Evolutionary conservation across 2,329 filamentous ascomycete genomes (phyloP), one percentile per base, ranked within the genome.

Genomic region (Apiospora pterosperma): DNA sequence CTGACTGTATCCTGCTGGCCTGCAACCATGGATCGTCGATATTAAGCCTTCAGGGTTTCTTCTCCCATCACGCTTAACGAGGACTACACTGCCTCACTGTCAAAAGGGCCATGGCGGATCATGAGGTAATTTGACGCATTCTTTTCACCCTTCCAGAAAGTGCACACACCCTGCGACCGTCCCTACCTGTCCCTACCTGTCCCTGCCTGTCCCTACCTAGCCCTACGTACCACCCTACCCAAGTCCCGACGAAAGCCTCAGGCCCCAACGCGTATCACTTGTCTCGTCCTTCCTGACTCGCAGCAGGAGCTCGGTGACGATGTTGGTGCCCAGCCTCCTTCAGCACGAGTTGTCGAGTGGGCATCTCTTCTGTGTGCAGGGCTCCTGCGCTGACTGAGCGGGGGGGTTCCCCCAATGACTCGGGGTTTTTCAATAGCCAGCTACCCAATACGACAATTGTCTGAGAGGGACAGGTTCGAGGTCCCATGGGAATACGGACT

Each of bases 21-120:
- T 55, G 48, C 48, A 55, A 55, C 48, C 48, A 55, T 34, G 48
- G 48, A 55, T 55, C 48, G 48, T 31, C 48, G 25, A n/a, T 55
- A 55, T 55, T 55, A 55, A 34, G 48, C 48, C 48, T 55, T 34
- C 48, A 55, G 48, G 48, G 48, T 34, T 34, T 34, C 16, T 55
- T 55, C 34, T 55, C 28, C 48, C 48, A 34, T n/a, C 28, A 12
- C 16, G 48, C 28, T 55, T 31, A 19, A 34, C n/a, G 41, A 42
- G 23, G 41, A n/a, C 21, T 48, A 48, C 42, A 8, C 42, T 48
- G 25, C 21, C 41, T 25, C 7, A n/a, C 10, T 16, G 21, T 48
- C 23, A 25, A 25, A 5, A 44, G 41, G 41, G 25, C 44, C 10
- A 31, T 31, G 31, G 44, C 44, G 44, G 44, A 31, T 31, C 25